Base-by-base conservation (phyloP, 768 basidiomycete genomes). In the Suillus placidus region DNA sequence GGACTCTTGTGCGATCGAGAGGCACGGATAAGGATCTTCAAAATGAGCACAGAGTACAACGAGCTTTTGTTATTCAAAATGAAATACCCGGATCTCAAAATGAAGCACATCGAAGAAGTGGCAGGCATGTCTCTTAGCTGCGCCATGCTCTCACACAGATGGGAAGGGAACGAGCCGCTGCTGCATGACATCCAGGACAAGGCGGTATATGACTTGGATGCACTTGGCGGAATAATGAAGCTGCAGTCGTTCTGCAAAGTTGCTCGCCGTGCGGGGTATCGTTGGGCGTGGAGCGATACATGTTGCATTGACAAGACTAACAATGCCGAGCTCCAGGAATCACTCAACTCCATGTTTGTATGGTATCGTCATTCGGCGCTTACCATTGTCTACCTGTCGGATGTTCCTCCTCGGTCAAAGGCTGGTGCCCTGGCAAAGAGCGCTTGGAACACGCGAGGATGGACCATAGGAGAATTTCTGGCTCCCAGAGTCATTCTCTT, bases 281-380 rank as follows among this genome's bases (percentile, higher is more conserved):
- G 16, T 9, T 52, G 14, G 51, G 51, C 51, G 26, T 52, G 51
- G 51, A 52, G 26, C 51, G 26, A 52, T 18, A 52, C n/a, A 6
- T 49, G 56, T 16, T 69, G 67, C 43, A 65, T 68, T 38, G 62
- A 69, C 61, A 69, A 64, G 26, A 45, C 64, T 34, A 68, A 68
- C 30, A 69, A 64, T 45, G 60, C 64, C 5, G 69, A 69, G 42
- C 64, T 69, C 12, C 30, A 65, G n/a, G 10, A 63, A 52, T 34
- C 62, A 10, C 30, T 62, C 26, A 47, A 35, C 4, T 62, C 49
- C 26, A 51, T 30, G 14, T 51, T 51, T 51, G 49, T 26, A 7
- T 51, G 26, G 49, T 51, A 51, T 51, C 49, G 26, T 14, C 49
- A 51, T 51, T 51, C 26, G 23, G 49, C 14, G 6, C 49, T 51